Conservation (phyloP, 2,329 filamentous ascomycete genomes). For the Zymoseptoria crescenta region DNA sequence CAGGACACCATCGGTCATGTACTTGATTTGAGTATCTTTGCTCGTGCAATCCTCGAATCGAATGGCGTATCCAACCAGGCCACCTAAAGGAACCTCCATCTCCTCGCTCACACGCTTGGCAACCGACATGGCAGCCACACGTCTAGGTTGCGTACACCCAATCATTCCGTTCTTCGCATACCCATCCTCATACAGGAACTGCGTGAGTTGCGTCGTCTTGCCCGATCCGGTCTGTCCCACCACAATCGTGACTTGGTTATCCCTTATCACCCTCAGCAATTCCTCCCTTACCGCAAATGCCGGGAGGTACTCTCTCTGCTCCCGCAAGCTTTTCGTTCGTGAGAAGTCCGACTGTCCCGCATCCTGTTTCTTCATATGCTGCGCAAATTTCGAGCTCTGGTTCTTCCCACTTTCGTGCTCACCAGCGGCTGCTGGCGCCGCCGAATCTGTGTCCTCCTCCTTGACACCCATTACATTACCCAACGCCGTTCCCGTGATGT, state of each 20-base stretch:
- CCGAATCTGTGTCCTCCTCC: constrained; percentile 82
- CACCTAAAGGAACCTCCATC: constrained; percentile 88
- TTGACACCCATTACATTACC: constrained; percentile 95
- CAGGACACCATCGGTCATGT: constrained; percentile 97
- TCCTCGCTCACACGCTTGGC: constrained; percentile 97
- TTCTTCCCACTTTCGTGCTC: constrained; percentile 58
- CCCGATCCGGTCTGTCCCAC: constrained; percentile 96
- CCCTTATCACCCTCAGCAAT: constrained; percentile 78
- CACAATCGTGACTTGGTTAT: constrained; percentile 95
- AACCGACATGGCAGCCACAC: constrained; percentile 98
- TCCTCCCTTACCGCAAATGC: constrained; percentile 96
- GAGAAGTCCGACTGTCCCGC: constrained; percentile 83
- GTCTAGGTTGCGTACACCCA: constrained; percentile 89
- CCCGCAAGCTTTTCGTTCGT: constrained; percentile 77
- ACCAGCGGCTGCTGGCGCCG: constrained; percentile 53
- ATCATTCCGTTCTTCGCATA: constrained; percentile 85
- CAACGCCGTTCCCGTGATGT: constrained; percentile 79
- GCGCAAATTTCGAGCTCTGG: constrained; percentile 72
- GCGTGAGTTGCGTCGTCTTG: constrained; percentile 94
- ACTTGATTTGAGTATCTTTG: constrained; percentile 92
- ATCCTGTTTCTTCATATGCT: constrained; percentile 81
- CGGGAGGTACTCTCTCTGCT: constrained; percentile 87
- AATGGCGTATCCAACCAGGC: constrained; percentile 89
- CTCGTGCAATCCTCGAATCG: constrained; percentile 98
- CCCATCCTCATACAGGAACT: constrained; percentile 92